Conservation (phyloP, 2,329 filamentous ascomycete species). For the Nakataea oryzae region DNA sequence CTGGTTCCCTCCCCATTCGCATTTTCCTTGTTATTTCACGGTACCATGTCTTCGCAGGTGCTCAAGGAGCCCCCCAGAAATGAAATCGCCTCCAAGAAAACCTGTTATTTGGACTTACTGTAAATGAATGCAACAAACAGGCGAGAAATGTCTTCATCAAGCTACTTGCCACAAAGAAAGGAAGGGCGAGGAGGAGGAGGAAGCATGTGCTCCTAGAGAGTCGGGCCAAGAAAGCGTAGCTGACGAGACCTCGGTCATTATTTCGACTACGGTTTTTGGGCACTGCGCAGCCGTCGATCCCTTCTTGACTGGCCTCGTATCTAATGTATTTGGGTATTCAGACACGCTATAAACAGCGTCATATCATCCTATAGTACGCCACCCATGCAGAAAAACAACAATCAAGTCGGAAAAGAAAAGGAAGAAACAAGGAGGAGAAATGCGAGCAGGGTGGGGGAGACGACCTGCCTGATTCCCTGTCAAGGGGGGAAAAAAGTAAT, state of each 20-base stretch:
- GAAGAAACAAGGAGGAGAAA: neutral
- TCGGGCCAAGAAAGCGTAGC: no score
- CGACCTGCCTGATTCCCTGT: neutral
- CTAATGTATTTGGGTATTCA: neutral
- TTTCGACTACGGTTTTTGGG: no score
- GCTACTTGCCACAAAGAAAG: no score
- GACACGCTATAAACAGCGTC: neutral
- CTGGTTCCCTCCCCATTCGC: neutral
- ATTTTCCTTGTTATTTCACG: neutral
- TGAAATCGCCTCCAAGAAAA: no score
- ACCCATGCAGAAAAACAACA: slow-evolving; percentile 3
- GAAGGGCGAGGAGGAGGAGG: no score
- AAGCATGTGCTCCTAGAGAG: no score
- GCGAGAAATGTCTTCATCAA: no score
- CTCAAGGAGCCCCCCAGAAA: no score
- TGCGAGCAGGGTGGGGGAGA: neutral
- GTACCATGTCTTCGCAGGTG: neutral
- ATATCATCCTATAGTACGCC: slow-evolving; percentile 1
- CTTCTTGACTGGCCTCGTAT: neutral
- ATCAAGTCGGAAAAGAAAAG: neutral
- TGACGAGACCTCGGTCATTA: no score
- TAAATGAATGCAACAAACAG: no score
- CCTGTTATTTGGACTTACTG: no score
- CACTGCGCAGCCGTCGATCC: neutral
- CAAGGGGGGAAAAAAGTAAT: neutral